Conservation (phyloP, 495 filamentous ascomycete genomes). For the Terfezia claveryi region DNA sequence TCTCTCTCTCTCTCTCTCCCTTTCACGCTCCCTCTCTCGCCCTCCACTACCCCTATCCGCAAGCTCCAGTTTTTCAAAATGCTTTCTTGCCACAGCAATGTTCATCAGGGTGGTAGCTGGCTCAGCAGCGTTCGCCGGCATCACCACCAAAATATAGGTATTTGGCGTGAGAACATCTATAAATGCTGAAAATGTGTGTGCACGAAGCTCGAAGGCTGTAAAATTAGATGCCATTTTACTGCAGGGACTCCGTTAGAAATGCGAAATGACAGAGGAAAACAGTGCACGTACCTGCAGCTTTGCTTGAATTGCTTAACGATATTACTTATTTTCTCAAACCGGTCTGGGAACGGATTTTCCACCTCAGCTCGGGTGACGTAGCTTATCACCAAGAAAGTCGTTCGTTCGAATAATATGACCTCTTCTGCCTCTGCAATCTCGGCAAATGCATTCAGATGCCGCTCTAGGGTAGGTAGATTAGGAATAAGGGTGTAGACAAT, state of each 20-base stretch:
- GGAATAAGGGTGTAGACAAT: conserved; percentile 94
- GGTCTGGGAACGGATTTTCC: conserved; percentile 68
- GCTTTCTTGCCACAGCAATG: conserved; percentile 58
- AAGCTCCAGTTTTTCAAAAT: conserved; percentile 36
- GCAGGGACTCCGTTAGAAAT: conserved; percentile 25
- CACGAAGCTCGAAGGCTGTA: conserved; percentile 27
- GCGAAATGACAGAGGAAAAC: conserved; percentile 24
- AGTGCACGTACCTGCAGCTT: conserved; percentile 29
- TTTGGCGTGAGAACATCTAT: conserved; percentile 85
- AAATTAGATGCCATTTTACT: conserved; percentile 19
- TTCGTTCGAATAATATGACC: conserved; percentile 84
- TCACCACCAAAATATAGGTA: conserved; percentile 77
- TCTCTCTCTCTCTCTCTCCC: neutral
- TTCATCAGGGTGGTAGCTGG: conserved; percentile 81
- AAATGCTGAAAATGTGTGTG: conserved; percentile 65
- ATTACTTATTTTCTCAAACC: conserved; percentile 82
- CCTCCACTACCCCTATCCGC: neutral
- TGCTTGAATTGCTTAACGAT: conserved; percentile 98
- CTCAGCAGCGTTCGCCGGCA: conserved; percentile 67
- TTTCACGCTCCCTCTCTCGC: neutral
- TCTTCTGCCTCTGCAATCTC: conserved; percentile 76
- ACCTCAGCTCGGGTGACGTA: conserved; percentile 48
- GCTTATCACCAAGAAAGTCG: conserved; percentile 83
- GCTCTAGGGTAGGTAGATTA: conserved; percentile 74
- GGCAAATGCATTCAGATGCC: conserved; percentile 53